Evolutionary conservation across 2,329 filamentous ascomycete species (phyloP), one percentile per base, ranked within the genome.

Genomic region (Ambrosiella cleistominuta): DNA sequence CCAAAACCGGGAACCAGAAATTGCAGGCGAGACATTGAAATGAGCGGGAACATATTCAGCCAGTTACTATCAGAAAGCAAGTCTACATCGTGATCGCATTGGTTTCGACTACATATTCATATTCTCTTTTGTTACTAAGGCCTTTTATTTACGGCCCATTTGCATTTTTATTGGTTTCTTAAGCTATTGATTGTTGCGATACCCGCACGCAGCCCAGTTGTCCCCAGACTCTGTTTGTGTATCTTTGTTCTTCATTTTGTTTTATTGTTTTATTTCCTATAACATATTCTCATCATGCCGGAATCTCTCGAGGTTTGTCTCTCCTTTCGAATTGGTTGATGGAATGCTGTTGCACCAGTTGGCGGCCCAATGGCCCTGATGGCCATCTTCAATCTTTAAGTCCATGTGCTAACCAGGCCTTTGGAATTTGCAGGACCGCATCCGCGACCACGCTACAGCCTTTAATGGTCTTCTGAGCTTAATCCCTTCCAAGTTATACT

Each of bases 401-500:
- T n/a, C 35, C 17, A 44, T 57, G 54, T 52, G 57, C 59, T 62
- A 56, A 51, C 47, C 5, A 49, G 55, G 19, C 50, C 35, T 40
- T 49, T 61, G 47, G 15, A 12, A 11, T 11, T 38, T 19, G 55
- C n/a, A 81, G 78, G 76, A 79, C 66, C 77, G 77, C 63, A 70
- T 81, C 64, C 76, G 75, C 68, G 73, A 73, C 62, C 75, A 79
- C 63, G 72, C 86, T 63, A 80, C 87, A 71, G 85, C 88, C 63
- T 95, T 95, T 66, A 85, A 94, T 71, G 88, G 88, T 51, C 75
- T 95, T 56, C 75, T 95, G 68, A 91, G 88, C 60, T 75, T 95
- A 62, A 95, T 94, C 60, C 88, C 90, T 45, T 88, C 88, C 61
- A 90, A 93, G 71, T 82, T 88, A 65, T 95, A 95, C 71, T 95